Evolutionary conservation across 2,329 filamentous ascomycete species (phyloP), one percentile per base, ranked within the genome.

Genomic region (Amylocarpus encephaloides): DNA sequence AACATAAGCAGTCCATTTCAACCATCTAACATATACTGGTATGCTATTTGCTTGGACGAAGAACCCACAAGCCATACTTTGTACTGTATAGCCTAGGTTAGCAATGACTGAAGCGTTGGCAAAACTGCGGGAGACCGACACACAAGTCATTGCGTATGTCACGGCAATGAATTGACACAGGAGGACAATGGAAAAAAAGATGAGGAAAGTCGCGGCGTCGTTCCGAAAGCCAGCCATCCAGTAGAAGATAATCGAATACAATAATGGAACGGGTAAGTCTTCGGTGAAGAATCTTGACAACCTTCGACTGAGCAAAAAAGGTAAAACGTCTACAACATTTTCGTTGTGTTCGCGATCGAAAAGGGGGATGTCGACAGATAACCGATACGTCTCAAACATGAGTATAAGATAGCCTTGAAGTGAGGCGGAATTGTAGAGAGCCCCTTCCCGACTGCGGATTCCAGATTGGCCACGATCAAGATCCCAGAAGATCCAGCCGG

Each of bases 331-430:
- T 15, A 88, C 83, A 16, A 87, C 85, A 3, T 83, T 82, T 64
- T 91, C 86, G 30, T 80, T 81, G 30, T 80, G 76, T 62, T 91
- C 86, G 48, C 86, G 80, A 60, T 92, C 86, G 60, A 89, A 92
- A 0, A 86, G 74, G 22, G 80, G 79, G 12, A 91, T 87, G 55
- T 91, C 86, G 44, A 85, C 76, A 0, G 83, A 87, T 51, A 91
- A 69, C 4, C 87, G 80, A 59, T 88, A 91, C 0, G 80, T 82
- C 65, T 91, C 87, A 54, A 87, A 90, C 11, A 89, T 72, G 10
- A 91, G 72, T 44, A 89, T 83, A 2, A 91, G 73, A 61, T 91
- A 91, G 1, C 85, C 85, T 61, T 91, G 86, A 5, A 91, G 71
- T 4, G 79, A 83, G 6, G 83, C 75, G 0, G 83, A 80, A 1